Conservation (phyloP, 192 early-diverging fungal genomes). For the Entomortierella parvispora region DNA sequence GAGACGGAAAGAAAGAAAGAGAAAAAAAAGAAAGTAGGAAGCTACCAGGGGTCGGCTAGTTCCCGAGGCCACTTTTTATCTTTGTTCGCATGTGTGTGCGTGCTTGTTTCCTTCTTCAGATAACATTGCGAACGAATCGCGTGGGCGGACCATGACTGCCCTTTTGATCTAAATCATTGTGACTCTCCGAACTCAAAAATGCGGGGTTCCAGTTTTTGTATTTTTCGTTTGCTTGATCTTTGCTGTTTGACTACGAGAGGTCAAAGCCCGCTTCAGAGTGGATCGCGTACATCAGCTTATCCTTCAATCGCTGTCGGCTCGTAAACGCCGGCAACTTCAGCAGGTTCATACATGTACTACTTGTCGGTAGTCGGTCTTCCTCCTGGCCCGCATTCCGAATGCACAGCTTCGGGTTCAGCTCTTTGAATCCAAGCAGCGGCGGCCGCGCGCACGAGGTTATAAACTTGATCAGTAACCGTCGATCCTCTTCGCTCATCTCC, state of each 20-base stretch:
- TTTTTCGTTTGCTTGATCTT: no score
- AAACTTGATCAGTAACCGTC: constrained; percentile 78
- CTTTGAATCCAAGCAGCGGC: constrained; percentile 90
- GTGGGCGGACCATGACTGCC: neutral
- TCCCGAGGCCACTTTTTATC: neutral
- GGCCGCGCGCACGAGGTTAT: constrained; percentile 92
- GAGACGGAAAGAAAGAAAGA: neutral
- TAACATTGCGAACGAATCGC: neutral
- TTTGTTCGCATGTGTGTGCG: neutral
- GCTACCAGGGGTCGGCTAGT: neutral
- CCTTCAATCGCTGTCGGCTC: constrained; percentile 60
- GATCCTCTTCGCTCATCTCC: constrained; percentile 59
- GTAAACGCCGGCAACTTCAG: constrained; percentile 89
- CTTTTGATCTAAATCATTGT: neutral
- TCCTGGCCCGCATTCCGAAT: constrained; percentile 75
- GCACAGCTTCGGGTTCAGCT: constrained; percentile 76
- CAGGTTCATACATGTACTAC: constrained; percentile 89
- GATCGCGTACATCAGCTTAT: constrained; percentile 90
- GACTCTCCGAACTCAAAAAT: no score
- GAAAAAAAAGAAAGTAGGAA: neutral
- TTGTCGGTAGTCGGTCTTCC: constrained; percentile 81
- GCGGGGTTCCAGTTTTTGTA: no score
- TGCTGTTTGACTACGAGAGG: constrained; percentile 79
- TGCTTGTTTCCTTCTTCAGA: neutral
- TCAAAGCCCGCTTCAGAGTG: constrained; percentile 92